Conservation (phyloP, 2,329 filamentous ascomycete genomes). For the Penicillium corylophilum region DNA sequence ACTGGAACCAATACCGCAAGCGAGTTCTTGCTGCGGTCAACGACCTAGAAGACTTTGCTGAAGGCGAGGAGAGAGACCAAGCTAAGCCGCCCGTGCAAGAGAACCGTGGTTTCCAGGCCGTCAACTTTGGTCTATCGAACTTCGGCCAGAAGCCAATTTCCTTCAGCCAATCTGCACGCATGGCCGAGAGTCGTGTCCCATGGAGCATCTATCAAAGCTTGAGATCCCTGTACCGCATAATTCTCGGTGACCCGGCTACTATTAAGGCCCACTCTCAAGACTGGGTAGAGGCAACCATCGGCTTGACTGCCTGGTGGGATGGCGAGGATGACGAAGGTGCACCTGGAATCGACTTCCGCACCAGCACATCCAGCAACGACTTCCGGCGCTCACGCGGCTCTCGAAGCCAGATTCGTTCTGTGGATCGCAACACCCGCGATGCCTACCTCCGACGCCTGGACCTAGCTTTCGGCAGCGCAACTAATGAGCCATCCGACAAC, state of each 20-base stretch:
- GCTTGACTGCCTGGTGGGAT: constrained; percentile 88
- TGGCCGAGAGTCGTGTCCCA: constrained; percentile 81
- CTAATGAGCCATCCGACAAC: constrained; percentile 63
- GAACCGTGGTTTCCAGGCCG: constrained; percentile 45
- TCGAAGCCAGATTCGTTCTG: constrained; percentile 42
- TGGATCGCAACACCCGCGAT: constrained; percentile 57
- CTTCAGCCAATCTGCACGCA: constrained; percentile 65
- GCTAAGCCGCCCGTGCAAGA: constrained; percentile 39
- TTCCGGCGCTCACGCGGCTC: constrained; percentile 26
- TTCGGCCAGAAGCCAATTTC: constrained; percentile 53
- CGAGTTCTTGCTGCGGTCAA: constrained; percentile 68
- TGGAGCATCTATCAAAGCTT: constrained; percentile 89
- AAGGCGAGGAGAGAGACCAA: constrained; percentile 62
- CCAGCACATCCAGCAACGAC: constrained; percentile 23
- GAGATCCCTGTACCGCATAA: constrained; percentile 73
- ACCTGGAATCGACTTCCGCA: constrained; percentile 25
- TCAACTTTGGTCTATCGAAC: constrained; percentile 47
- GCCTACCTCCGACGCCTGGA: constrained; percentile 74
- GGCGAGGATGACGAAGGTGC: constrained; percentile 63
- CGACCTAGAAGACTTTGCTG: constrained; percentile 73
- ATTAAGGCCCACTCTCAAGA: constrained; percentile 78
- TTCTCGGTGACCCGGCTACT: constrained; percentile 72
- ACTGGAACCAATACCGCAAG: constrained; percentile 82
- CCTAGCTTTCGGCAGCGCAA: constrained; percentile 64
- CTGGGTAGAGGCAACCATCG: constrained; percentile 87